Evolutionary conservation across 2,329 filamentous ascomycete genomes (phyloP), one percentile per base, ranked within the genome.

Genomic region (Arthrobotrys entomopaga): DNA sequence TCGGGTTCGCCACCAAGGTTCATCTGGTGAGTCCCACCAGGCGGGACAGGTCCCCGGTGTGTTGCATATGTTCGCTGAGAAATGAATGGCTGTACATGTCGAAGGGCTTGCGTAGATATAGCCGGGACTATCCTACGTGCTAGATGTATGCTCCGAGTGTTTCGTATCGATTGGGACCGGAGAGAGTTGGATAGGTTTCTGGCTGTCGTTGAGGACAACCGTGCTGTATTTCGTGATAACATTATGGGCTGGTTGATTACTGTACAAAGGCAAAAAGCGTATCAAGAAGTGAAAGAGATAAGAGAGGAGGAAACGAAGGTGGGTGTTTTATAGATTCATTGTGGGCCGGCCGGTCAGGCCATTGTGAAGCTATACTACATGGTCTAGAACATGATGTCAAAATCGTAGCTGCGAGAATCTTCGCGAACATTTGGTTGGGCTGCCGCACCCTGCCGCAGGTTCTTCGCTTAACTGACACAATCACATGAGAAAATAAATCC

Each of bases 11-110:
- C 88, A 65, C 92, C 87, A 80, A 98, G 83, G 80, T 98, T 89
- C 93, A 98, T 98, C 77, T 90, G 91, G 82, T 97, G 92, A 0
- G 93, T 97, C 65, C 93, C 93, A 58, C 94, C 94, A 0, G 94
- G 93, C 0, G 93, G 93, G 77, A 95, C 92, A 76, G 93, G 91
- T 72, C 90, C 82, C 77, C 81, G 85, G 79, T 91, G 90, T 38
- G 84, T 88, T 19, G 70, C 70, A 52, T 74, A 74, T n/a, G 50
- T 46, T 40, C 70, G 50, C 5, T 53, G 16, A 84, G 69, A 80
- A 79, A 67, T n/a, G 22, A 64, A 38, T 7, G 70, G 70, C 5
- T 53, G 50, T 26, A 22, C 63, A 74, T 74, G 63, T 16, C 65
- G 64, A 42, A 67, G 38, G 3, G 63, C 53, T 50, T 64, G 63